phyloP scores from a whole-genome alignment of 2,329 filamentous ascomycete genomes.

The Cladosporium sp. region DNA sequence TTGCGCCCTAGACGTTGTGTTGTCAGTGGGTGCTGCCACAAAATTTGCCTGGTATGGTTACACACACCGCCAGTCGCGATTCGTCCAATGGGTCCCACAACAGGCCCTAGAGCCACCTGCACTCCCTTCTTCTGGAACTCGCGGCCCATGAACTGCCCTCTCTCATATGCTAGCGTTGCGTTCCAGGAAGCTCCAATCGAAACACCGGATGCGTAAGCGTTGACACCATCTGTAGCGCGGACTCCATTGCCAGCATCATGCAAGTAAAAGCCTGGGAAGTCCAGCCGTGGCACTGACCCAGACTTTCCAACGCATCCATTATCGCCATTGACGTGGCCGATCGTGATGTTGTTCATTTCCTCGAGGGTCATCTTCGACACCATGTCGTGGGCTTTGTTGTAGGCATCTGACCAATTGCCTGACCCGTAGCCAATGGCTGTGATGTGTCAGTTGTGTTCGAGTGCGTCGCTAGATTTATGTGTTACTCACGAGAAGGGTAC shows the following conservation, averaged over 20 bases:
- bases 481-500: constrained; percentile 31
- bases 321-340: constrained; percentile 32
- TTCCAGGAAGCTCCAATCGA: constrained; percentile 54
- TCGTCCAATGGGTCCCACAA: constrained; percentile 67
- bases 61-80: constrained; percentile 59
- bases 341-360: constrained; percentile 41
- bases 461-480: neutral
- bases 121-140: constrained; percentile 56
- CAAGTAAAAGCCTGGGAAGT: constrained; percentile 44
- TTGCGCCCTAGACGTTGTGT: constrained; percentile 49
- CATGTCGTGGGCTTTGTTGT: constrained; percentile 33
- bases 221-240: constrained; percentile 45
- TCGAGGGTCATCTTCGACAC: constrained; percentile 38
- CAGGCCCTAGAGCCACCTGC: constrained; percentile 68
- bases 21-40: neutral
- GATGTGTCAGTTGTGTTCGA: neutral
- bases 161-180: constrained; percentile 51
- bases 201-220: constrained; percentile 45
- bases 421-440: constrained; percentile 34
- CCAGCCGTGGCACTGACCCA: constrained; percentile 36
- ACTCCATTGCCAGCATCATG: constrained; percentile 46
- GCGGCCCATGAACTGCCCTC: constrained; percentile 55
- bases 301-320: constrained; percentile 41
- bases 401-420: constrained; percentile 37
- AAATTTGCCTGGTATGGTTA: constrained; percentile 39